Base-by-base conservation (phyloP, 2,329 filamentous ascomycete species). In the Clarireedia monteithiana region DNA sequence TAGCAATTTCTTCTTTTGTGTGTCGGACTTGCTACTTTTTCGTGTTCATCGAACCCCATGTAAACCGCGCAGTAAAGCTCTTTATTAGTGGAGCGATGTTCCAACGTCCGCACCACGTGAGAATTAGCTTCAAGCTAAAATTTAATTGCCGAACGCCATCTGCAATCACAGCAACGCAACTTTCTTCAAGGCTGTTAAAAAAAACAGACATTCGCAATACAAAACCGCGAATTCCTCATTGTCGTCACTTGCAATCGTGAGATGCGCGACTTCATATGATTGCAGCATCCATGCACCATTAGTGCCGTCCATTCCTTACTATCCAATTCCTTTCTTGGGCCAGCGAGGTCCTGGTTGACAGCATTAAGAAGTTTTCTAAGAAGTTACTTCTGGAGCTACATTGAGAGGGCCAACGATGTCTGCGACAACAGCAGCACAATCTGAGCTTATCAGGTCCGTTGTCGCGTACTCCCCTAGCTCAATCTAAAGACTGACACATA, bases 361-460 rank as follows among this genome's bases (percentile, higher is more conserved):
- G 4, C 14, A 24, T 47, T 10, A 47, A 47, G 14, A 23, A 47
- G 26, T 47, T 47, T 24, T 47, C 15, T 26, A 20, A 10, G 20
- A 34, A 34, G 30, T 34, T 34, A 4, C 30, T 4, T 34, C 30
- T 34, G 30, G 30, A 34, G 30, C 30, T 34, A 34, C 30, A 12
- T 34, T 4, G 10, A 12, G 30, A 34, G 30, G 30, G 30, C 12
- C 30, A 34, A 62, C 34, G 39, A 70, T 70, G 68, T 62, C 66
- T 50, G 57, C 65, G 39, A 48, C 63, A 24, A 61, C 61, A 10
- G 48, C 65, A 55, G 67, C 66, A 58, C 67, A 69, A 51, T 58
- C 58, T 47, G 68, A 68, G 59, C 66, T 70, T 42, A 68, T 70
- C 58, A 68, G 64, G 68, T 69, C 42, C 47, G 64, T 57, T 48